phyloP scores from a whole-genome alignment of 768 basidiomycete species.

The Russula vinacea region DNA sequence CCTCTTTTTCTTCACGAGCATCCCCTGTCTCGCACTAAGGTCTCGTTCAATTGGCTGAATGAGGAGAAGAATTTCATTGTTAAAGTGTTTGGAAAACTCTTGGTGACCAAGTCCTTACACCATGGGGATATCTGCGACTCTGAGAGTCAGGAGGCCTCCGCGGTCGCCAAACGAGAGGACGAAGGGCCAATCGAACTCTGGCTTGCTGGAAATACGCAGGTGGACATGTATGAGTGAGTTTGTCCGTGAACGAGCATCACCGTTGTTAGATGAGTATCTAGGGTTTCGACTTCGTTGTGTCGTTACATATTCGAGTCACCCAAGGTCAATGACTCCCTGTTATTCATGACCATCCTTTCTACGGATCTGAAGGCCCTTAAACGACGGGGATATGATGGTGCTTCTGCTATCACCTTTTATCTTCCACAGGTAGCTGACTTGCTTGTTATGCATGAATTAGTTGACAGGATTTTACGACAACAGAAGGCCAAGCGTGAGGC shows the following conservation, averaged over 20 bases:
- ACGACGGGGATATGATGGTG: constrained; percentile 83
- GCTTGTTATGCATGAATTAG: constrained; percentile 42
- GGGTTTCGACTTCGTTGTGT: constrained; percentile 83
- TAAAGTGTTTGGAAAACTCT: constrained; percentile 60
- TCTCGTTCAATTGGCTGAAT: constrained; percentile 66
- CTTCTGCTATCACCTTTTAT: constrained; percentile 22
- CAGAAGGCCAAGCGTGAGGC: no score
- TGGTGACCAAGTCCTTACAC: constrained; percentile 58
- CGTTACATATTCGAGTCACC: constrained; percentile 72
- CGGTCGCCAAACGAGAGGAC: constrained; percentile 54
- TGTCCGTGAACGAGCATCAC: background rate
- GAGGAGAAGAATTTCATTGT: constrained; percentile 64
- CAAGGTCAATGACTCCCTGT: constrained; percentile 80
- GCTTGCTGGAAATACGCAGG: constrained; percentile 67
- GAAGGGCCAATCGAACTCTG: constrained; percentile 68
- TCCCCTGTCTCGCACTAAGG: constrained; percentile 56
- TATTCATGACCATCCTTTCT: constrained; percentile 92
- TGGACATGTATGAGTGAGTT: constrained; percentile 92
- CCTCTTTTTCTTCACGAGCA: constrained; percentile 93
- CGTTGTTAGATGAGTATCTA: constrained; percentile 35
- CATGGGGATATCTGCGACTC: constrained; percentile 49
- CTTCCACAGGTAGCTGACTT: constrained; percentile 22
- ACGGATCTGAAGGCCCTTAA: constrained; percentile 81
- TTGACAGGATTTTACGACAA: constrained; percentile 86
- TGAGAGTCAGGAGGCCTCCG: constrained; percentile 67